Conservation (phyloP, 108 stramenopile species). For the Nitzschia putrida region DNA sequence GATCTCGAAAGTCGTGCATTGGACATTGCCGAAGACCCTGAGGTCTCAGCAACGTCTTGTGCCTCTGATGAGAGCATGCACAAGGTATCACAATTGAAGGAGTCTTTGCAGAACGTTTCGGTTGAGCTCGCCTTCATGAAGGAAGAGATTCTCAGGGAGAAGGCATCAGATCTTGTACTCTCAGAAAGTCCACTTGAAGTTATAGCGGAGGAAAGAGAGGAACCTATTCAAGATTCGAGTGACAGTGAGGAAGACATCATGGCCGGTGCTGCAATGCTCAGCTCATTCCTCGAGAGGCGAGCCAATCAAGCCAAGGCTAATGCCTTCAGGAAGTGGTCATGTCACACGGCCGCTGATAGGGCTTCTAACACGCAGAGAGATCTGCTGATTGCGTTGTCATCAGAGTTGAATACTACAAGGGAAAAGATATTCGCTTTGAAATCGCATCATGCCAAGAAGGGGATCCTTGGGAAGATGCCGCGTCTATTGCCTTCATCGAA, state of each 20-base stretch:
- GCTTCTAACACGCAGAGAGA: conserved; percentile 6
- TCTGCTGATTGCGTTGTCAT: conserved; percentile 15
- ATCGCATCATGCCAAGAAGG: conserved; percentile 3
- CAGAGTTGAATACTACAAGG: conserved; percentile 28
- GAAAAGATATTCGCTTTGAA: conserved; percentile 29
- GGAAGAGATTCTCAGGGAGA: not conserved
- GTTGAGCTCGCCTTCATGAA: not conserved
- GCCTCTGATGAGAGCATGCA: not conserved
- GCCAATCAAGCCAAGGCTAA: conserved; percentile 8
- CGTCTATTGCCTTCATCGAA: conserved; percentile 1
- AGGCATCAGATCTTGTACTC: not conserved
- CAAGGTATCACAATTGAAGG: not conserved
- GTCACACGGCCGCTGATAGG: not conserved
- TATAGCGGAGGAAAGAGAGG: not conserved
- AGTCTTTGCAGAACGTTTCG: not conserved
- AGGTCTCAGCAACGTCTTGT: not conserved
- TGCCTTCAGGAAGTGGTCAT: conserved; percentile 30
- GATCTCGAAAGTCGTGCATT: too few species aligned
- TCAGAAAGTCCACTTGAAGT: not conserved
- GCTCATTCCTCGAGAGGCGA: conserved; percentile 12
- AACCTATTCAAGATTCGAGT: not conserved
- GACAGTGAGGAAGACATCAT: not conserved
- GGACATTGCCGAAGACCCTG: not conserved
- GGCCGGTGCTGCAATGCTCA: conserved; percentile 11
- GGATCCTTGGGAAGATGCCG: conserved; percentile 7